A percentile compares a stretch with the other conserved stretches of the same genome.
Conservation (phyloP, 768 basidiomycete species). For the Inosperma sp. region DNA sequence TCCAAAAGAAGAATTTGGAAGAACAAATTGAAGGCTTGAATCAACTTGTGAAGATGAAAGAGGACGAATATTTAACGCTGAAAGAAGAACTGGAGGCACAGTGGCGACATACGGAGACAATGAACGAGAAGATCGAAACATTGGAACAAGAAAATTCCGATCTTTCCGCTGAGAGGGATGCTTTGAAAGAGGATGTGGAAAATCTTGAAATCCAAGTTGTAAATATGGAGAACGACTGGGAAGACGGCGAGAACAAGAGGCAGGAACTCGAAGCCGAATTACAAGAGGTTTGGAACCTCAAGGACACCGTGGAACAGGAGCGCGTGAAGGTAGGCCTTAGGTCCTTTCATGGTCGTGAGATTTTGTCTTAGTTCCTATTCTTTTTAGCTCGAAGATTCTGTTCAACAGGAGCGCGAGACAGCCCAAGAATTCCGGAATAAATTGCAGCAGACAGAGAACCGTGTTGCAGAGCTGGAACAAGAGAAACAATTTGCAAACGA, state of each 20-base stretch:
- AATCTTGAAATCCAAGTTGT: constrained; percentile 40
- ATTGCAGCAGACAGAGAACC: constrained; percentile 51
- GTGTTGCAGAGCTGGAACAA: constrained; percentile 46
- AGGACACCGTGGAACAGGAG: constrained; percentile 54
- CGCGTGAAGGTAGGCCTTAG: constrained; percentile 43
- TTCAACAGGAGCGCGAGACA: constrained; percentile 51
- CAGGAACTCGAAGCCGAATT: constrained; percentile 52
- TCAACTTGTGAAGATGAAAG: constrained; percentile 36
- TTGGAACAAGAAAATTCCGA: constrained; percentile 35
- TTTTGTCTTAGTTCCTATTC: neutral
- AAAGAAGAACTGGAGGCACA: constrained; percentile 67
- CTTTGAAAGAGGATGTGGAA: constrained; percentile 36
- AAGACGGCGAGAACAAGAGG: constrained; percentile 51
- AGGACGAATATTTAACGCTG: constrained; percentile 45
- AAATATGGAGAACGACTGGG: constrained; percentile 52
- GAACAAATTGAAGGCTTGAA: constrained; percentile 42
- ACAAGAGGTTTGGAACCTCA: constrained; percentile 47
- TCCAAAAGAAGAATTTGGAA: constrained; percentile 40
- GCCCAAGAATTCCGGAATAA: constrained; percentile 42
- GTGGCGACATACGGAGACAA: constrained; percentile 60
- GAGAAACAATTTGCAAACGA: constrained; percentile 56
- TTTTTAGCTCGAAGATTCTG: constrained; percentile 47
- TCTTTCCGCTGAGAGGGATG: constrained; percentile 37
- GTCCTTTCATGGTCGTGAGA: neutral
- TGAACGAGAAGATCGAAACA: constrained; percentile 36